Evolutionary conservation across 202 grass and related monocot species (phyloP).

Genomic region (Setaria viridis): DNA sequence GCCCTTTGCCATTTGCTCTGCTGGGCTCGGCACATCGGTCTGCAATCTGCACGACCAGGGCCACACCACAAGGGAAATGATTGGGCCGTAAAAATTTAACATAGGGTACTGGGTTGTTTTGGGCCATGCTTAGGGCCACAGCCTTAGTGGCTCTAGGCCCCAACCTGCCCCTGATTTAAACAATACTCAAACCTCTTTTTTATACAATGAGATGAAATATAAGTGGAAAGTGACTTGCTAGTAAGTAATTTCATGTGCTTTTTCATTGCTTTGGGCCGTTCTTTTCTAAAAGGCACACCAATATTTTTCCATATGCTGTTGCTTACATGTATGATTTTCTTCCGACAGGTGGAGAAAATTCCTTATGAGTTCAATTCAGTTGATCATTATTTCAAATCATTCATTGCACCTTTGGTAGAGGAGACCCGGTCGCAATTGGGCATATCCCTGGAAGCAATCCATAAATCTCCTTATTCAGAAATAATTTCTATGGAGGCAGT

Average conservation of each 20-base stretch:
- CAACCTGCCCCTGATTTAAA: too few relatives aligned
- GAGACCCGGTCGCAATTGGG: slow-evolving; percentile 48
- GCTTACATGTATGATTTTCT: not conserved
- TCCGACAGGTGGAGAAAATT: slow-evolving; percentile 45
- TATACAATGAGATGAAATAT: not conserved
- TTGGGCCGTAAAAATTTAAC: too few relatives aligned
- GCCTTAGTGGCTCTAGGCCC: too few relatives aligned
- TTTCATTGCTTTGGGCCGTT: not conserved
- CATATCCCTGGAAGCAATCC: slow-evolving; percentile 43
- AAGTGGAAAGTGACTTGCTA: not conserved
- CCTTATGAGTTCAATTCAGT: slow-evolving; percentile 41
- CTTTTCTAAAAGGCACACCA: not conserved
- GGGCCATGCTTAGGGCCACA: too few relatives aligned
- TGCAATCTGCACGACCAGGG: too few relatives aligned
- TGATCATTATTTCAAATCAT: slow-evolving; percentile 48
- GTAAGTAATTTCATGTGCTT: not conserved
- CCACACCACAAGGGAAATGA: too few relatives aligned
- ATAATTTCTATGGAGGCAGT: slow-evolving; percentile 37
- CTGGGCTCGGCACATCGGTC: too few relatives aligned
- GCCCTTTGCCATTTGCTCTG: too few relatives aligned
- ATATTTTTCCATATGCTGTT: not conserved
- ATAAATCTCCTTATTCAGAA: slow-evolving; percentile 33
- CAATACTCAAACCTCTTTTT: too few relatives aligned
- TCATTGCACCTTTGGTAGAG: slow-evolving; percentile 54
- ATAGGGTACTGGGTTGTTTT: too few relatives aligned